These are phyloP conservation scores for Gardenia jasminoides DNA, from an alignment of 257 asterid species.

Conservation along the genomic window DNA sequence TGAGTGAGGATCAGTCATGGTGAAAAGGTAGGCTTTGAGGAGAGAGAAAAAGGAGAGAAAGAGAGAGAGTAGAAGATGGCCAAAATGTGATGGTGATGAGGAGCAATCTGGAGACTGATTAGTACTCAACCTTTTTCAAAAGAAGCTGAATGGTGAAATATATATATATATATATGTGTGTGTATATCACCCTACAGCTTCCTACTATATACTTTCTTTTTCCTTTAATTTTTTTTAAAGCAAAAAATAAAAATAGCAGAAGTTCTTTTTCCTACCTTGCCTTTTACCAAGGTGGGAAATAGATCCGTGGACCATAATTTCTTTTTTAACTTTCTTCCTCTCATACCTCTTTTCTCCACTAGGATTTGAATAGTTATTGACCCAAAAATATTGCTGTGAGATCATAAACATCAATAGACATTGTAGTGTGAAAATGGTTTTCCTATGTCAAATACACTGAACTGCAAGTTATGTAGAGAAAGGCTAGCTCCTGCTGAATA, in stretches of 20 bases:
- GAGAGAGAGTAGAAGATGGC: constrained; percentile 18
- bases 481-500: too few species aligned
- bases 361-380: background rate
- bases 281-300: background rate
- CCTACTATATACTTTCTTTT: background rate
- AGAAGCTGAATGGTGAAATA: constrained; percentile 9
- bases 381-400: background rate
- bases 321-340: background rate
- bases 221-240: too few species aligned
- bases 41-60: constrained; percentile 2
- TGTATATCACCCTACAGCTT: background rate
- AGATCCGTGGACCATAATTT: background rate
- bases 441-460: background rate
- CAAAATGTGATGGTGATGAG: constrained; percentile 15
- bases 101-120: constrained; percentile 13
- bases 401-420: background rate
- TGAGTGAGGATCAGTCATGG: constrained; percentile 32
- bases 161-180: background rate
- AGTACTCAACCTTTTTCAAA: constrained; percentile 10
- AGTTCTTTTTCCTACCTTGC: background rate
- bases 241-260: background rate
- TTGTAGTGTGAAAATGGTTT: background rate
- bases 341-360: background rate
- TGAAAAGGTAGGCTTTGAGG: background rate
- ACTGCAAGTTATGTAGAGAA: too few species aligned